A percentile compares a stretch with the other conserved stretches of the same genome.
Conservation (phyloP, 2,329 filamentous ascomycete genomes). For the Rhinocladiella similis region DNA sequence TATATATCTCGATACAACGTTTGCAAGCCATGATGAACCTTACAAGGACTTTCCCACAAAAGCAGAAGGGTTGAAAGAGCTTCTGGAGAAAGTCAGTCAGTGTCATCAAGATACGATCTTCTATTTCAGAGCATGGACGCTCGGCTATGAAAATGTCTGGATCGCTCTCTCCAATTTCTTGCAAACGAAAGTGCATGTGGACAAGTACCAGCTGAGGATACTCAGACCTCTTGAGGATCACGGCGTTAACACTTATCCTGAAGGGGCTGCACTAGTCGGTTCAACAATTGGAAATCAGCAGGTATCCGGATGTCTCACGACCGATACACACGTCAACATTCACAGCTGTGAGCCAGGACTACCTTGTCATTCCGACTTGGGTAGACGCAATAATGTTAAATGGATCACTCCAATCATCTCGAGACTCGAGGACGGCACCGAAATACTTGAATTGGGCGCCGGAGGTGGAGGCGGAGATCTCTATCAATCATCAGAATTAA, state of each 20-base stretch:
- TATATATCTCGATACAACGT: constrained; percentile 88
- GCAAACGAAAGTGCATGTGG: constrained; percentile 73
- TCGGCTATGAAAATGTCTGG: constrained; percentile 93
- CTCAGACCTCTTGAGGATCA: constrained; percentile 63
- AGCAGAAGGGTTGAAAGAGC: constrained; percentile 71
- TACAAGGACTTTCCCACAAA: constrained; percentile 62
- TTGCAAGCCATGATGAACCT: constrained; percentile 54
- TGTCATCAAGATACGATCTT: constrained; percentile 78
- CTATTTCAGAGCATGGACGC: constrained; percentile 86
- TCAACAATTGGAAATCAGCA: constrained; percentile 72
- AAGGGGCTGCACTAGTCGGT: constrained; percentile 69
- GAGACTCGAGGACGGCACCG: constrained; percentile 58
- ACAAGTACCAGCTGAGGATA: constrained; percentile 73
- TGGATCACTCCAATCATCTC: constrained; percentile 78
- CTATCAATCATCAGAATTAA: constrained; percentile 66
- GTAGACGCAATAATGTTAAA: constrained; percentile 58
- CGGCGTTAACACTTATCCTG: constrained; percentile 45
- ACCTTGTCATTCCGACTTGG: constrained; percentile 43
- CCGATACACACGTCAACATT: constrained; percentile 61
- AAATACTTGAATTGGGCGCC: constrained; percentile 71
- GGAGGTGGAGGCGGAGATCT: constrained; percentile 80
- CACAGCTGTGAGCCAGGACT: constrained; percentile 81
- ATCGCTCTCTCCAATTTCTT: constrained; percentile 72
- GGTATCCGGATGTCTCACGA: constrained; percentile 71
- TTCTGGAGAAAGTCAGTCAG: constrained; percentile 65